Evolutionary conservation across 2,329 filamentous ascomycete genomes (phyloP).

Genomic region (Colletotrichum tropicicola): DNA sequence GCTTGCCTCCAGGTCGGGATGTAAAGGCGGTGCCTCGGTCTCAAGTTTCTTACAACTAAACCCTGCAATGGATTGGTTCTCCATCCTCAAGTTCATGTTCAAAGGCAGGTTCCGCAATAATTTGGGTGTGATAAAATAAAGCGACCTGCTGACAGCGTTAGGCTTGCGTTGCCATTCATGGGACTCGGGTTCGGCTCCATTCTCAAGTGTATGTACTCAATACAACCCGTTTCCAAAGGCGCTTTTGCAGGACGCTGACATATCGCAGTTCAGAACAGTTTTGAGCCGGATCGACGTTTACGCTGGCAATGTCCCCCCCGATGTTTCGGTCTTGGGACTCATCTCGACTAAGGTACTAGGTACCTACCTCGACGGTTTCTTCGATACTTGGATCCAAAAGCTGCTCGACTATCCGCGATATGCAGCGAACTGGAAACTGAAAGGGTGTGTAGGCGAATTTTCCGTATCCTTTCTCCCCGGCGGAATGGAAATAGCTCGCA

Average conservation of each 20-base stretch:
- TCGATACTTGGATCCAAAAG: constrained; percentile 26
- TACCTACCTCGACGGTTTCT: constrained; percentile 32
- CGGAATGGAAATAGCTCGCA: constrained; percentile 29
- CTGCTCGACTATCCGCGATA: constrained; percentile 32
- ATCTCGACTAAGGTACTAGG: too few relatives aligned
- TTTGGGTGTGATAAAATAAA: constrained; percentile 11
- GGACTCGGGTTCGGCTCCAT: constrained; percentile 20
- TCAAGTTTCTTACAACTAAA: constrained; percentile 27
- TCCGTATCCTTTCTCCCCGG: constrained; percentile 31
- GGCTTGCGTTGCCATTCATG: constrained; percentile 22
- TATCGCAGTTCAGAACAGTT: constrained; percentile 22
- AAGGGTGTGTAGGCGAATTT: constrained; percentile 23
- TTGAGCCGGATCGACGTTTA: constrained; percentile 29
- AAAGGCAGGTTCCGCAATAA: background rate
- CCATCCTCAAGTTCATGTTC: constrained; percentile 20
- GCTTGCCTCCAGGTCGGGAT: constrained; percentile 2
- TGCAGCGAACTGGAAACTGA: constrained; percentile 25
- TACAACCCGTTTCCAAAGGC: background rate
- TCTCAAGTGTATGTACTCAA: constrained; percentile 16
- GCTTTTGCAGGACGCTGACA: background rate
- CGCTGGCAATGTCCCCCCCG: constrained; percentile 31
- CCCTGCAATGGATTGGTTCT: constrained; percentile 27
- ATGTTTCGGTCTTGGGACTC: constrained; percentile 13
- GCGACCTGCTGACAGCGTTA: background rate
- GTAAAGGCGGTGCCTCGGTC: constrained; percentile 3